Base-by-base conservation (phyloP, 73 alveolate species). In the Paramecium primaurelia region DNA sequence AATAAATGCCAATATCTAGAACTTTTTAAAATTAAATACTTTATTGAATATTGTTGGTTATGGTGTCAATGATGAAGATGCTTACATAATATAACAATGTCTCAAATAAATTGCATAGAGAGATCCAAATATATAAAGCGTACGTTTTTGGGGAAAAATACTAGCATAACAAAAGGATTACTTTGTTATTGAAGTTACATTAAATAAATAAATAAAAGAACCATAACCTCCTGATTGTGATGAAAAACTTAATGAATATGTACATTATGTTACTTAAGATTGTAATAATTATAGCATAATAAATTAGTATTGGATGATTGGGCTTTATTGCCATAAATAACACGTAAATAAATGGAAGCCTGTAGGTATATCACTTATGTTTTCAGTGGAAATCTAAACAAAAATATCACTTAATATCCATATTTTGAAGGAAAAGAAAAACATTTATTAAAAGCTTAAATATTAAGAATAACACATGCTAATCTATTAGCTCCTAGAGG, bases 61-160 rank as follows among this genome's bases (percentile, higher is more conserved):
- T 45, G 91, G 91, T 4, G 49, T 80, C 6, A 25, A 30, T 45
- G 91, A 80, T 45, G 91, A 80, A 44, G 91, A 80, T 47, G 91
- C 91, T 2, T 49, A 80, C 26, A 14, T 38, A 40, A 80, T 80
- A 44, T 44, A 80, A 18, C 12, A 45, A 80, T 80, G 91, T 26
- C 38, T 80, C 5, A 80, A 80, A 80, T 9, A 40, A 40, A 80
- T 80, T 38, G 91, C 91, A 12, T 25, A 26, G 11, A n/a, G 51
- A n/a, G 91, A 80, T 80, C 11, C 91, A 20, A 44, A 40, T 42
- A 80, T 80, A 14, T 38, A 9, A 26, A 32, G 64, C 16, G 44
- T 80, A 20, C 44, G 91, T 9, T 80, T 80, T 49, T 80, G 91
- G 91, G 91, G 91, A 7, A 80, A 80, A 26, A 80, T 80, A 36